Evolutionary conservation across 345 rosid species (phyloP).

Genomic region (Heritiera littoralis): DNA sequence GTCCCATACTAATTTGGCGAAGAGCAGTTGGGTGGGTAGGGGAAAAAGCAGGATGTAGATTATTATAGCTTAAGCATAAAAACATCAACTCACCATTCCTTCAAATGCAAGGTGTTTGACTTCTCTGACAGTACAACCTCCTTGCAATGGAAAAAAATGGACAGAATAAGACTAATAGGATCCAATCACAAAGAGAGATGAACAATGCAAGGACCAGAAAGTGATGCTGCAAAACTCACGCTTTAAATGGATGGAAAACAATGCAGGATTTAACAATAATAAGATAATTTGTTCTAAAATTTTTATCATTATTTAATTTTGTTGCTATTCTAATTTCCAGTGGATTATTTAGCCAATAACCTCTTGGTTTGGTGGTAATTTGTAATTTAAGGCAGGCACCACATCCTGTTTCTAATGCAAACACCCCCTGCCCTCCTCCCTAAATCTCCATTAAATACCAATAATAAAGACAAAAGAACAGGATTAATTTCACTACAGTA

Average conservation of each 20-base stretch:
- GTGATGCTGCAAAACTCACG: neutral
- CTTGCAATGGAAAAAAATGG: conserved; percentile 24
- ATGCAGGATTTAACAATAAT: conserved; percentile 5
- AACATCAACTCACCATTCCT: conserved; percentile 43
- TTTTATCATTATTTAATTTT: neutral
- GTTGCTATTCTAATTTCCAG: neutral
- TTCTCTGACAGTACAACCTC: conserved; percentile 41
- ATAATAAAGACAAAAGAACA: neutral
- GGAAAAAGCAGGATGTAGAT: neutral
- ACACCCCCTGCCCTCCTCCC: neutral
- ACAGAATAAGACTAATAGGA: conserved; percentile 9
- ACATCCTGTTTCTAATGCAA: neutral
- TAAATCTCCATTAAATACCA: neutral
- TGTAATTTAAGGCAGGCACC: neutral
- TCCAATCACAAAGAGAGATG: neutral
- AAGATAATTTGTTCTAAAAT: neutral
- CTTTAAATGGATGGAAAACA: neutral
- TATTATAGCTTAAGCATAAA: neutral
- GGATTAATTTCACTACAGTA: neutral
- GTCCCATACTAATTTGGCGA: neutral
- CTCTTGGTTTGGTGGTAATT: neutral
- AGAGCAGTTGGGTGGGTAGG: neutral
- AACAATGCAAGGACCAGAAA: neutral
- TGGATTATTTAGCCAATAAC: conserved; percentile 1
- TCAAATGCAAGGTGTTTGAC: conserved; percentile 34